Conservation (phyloP, 2,329 filamentous ascomycete species). For the Graphilbum fragrans region DNA sequence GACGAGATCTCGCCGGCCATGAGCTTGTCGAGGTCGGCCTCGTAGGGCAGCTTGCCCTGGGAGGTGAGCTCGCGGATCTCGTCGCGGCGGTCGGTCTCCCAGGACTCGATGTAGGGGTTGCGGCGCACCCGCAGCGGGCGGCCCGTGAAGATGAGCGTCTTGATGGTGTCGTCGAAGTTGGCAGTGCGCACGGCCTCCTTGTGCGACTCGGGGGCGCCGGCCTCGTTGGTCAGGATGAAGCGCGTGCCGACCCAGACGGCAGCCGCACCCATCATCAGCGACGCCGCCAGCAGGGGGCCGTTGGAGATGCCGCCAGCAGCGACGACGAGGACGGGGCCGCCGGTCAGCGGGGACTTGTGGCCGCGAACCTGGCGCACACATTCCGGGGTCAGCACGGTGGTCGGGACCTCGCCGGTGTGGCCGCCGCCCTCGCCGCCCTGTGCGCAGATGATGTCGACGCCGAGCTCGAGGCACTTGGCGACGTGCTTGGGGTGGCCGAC, state of each 20-base stretch:
- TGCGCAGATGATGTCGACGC: constrained; percentile 93
- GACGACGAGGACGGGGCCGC: constrained; percentile 77
- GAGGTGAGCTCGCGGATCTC: constrained; percentile 89
- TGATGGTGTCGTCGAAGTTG: constrained; percentile 88
- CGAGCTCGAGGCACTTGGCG: constrained; percentile 84
- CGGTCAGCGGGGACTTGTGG: constrained; percentile 77
- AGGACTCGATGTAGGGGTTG: constrained; percentile 89
- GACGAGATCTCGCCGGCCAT: constrained; percentile 50
- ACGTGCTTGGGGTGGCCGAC: constrained; percentile 99
- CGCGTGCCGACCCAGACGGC: constrained; percentile 96
- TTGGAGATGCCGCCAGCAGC: constrained; percentile 92
- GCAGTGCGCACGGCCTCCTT: constrained; percentile 91
- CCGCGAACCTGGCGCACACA: constrained; percentile 73
- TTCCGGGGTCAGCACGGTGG: constrained; percentile 81
- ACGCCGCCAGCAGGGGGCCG: constrained; percentile 77
- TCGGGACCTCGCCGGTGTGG: constrained; percentile 90
- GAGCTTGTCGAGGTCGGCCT: constrained; percentile 84
- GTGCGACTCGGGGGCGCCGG: constrained; percentile 83
- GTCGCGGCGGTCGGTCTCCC: constrained; percentile 79
- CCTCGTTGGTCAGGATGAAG: constrained; percentile 89
- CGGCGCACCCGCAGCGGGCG: constrained; percentile 86
- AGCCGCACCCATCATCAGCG: constrained; percentile 82
- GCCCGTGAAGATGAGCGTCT: constrained; percentile 97
- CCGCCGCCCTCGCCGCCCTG: constrained; percentile 97
- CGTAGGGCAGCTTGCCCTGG: constrained; percentile 86